Conservation (phyloP, 192 early-diverging fungal species). For the Backusella tarrabulga region DNA sequence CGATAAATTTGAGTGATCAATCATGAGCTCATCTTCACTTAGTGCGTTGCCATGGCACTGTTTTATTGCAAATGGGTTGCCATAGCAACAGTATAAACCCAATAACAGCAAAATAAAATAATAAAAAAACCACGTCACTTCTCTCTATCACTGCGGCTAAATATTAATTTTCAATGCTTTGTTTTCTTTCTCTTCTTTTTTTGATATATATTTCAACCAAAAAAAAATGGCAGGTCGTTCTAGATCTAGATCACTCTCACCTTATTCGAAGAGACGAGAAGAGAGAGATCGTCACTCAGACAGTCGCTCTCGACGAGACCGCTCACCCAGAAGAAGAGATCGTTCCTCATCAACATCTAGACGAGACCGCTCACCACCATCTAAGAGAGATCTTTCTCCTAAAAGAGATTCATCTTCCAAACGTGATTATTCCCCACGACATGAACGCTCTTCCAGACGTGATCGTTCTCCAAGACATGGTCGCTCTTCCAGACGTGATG, state of each 20-base stretch:
- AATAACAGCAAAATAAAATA: neutral
- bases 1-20: no score
- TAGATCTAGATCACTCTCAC: constrained; percentile 16
- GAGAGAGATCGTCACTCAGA: neutral
- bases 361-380: neutral
- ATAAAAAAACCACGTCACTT: neutral
- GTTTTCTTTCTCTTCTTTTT: neutral
- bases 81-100: neutral
- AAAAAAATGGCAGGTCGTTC: neutral
- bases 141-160: neutral
- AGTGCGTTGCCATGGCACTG: neutral
- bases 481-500: neutral
- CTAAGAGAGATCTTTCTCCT: neutral
- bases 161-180: neutral
- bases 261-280: neutral
- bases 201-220: neutral
- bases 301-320: neutral
- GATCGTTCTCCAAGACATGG: neutral
- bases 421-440: neutral
- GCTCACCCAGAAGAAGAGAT: neutral
- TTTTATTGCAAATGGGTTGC: neutral
- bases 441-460: neutral
- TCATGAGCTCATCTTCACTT: neutral
- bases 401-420: neutral
- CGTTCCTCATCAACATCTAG: neutral